A percentile compares a stretch with the other conserved stretches of the same genome.
Conservation (phyloP, 306 rosid species). For the Lathyrus sativus region DNA sequence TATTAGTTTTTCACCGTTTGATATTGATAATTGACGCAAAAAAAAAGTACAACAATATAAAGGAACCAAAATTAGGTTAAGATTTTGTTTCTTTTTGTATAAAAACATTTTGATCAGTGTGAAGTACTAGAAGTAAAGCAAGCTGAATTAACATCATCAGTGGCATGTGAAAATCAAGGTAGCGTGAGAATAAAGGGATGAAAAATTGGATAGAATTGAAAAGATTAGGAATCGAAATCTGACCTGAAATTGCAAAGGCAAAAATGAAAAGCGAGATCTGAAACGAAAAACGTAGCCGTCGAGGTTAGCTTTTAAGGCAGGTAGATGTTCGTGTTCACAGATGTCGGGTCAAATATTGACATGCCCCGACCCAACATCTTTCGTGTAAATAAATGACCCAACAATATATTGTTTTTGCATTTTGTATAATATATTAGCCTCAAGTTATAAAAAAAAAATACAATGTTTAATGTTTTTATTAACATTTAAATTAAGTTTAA, state of each 20-base stretch:
- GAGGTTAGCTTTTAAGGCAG: constrained; percentile 22
- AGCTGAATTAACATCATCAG: not conserved
- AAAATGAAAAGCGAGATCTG: constrained; percentile 42
- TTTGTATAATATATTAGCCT: too few relatives aligned
- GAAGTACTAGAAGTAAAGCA: constrained; percentile 16
- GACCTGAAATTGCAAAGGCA: constrained; percentile 32
- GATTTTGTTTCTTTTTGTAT: not conserved
- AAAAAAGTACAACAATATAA: not conserved
- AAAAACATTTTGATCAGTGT: not conserved
- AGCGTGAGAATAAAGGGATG: not conserved
- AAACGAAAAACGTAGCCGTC: constrained; percentile 38
- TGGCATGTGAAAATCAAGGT: not conserved
- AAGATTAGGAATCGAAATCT: constrained; percentile 21
- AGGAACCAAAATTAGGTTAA: constrained; percentile 1
- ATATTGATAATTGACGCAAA: not conserved
- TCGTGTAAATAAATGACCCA: not conserved
- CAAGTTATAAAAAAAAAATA: too few relatives aligned
- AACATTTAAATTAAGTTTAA: too few relatives aligned
- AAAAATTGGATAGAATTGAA: not conserved
- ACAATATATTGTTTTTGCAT: too few relatives aligned
- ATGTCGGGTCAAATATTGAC: constrained; percentile 17
- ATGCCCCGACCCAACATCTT: not conserved
- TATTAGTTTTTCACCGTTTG: not conserved
- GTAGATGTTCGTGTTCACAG: not conserved
- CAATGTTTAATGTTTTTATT: too few relatives aligned